Evolutionary conservation across 495 filamentous ascomycete species (phyloP), one percentile per base, ranked within the genome.

Genomic region (Glarea lozoyensis): DNA sequence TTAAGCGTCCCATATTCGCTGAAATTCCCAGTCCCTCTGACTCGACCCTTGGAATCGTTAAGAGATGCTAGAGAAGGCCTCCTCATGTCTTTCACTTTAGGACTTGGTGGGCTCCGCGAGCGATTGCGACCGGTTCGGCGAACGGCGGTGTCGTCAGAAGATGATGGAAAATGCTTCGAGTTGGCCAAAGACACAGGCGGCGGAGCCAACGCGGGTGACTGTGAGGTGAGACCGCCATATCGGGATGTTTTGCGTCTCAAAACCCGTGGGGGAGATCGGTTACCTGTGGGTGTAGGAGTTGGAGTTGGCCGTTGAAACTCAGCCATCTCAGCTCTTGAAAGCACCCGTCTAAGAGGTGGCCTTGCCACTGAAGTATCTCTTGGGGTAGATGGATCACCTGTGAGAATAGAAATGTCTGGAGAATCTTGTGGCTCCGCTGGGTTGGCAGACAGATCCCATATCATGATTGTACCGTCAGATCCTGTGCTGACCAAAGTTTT

Each of bases 401-500:
- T 59, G 18, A 63, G 52, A 21, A 34, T 20, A 17, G 38, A 18
- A 7, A 41, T 22, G 21, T 55, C 48, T 7, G 36, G 12, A 17
- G 54, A 35, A 13, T 59, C 48, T 53, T 40, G 32, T 2, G 38
- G 10, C 17, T 49, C 63, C 23, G 56, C 59, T 24, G 55, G 59
- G 40, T 63, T 67, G 3, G 68, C 52, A 11, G 64, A 75, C 42
- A 87, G 63, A 13, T 75, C 69, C 84, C 87, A 92, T 16, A 88
- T 79, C 83, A 92, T 92, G 41, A 92, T 78, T 2, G 86, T 83
- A 15, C 85, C 85, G 59, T 94, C 87, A 13, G 84, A 76, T 13
- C 86, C 87, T 21, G 84, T 81, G 46, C 80, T 88, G 29, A 92
- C 70, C 33, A 90, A 57, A 36, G 64, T 78, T 25, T 62, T 66